phyloP scores from a whole-genome alignment of 2,329 filamentous ascomycete species.

The Grosmannia serpens region DNA sequence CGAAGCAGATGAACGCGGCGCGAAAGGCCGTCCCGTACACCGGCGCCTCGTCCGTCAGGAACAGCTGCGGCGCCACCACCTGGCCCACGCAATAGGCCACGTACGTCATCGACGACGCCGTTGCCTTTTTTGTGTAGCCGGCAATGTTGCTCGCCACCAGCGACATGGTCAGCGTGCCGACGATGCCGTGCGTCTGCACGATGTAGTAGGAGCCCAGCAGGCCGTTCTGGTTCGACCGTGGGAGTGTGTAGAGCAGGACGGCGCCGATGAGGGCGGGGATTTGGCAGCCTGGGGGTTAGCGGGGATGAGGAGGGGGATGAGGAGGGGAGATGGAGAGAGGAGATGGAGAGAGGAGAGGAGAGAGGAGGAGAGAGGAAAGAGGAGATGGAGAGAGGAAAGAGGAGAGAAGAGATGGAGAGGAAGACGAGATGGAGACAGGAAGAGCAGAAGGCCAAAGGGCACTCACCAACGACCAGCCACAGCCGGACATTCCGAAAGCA shows the following conservation, averaged over 20 bases:
- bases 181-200: conserved; percentile 20
- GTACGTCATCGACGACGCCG: conserved; percentile 39
- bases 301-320: not conserved
- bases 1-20: conserved; percentile 28
- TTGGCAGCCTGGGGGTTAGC: conserved; percentile 3
- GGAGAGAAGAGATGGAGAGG: not conserved
- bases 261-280: conserved; percentile 12
- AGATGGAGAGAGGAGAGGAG: not conserved
- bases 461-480: conserved; percentile 10
- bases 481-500: conserved; percentile 27
- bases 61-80: conserved; percentile 44
- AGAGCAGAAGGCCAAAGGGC: not conserved
- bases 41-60: conserved; percentile 44
- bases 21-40: conserved; percentile 51
- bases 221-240: conserved; percentile 4
- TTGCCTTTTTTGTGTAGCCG: conserved; percentile 45
- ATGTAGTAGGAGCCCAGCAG: conserved; percentile 15
- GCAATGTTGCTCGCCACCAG: conserved; percentile 31
- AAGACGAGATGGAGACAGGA: not conserved
- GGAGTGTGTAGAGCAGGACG: conserved; percentile 11
- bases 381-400: not conserved
- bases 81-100: conserved; percentile 42
- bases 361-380: not conserved
- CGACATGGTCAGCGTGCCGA: conserved; percentile 37
- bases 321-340: not conserved